Base-by-base conservation (phyloP, 768 basidiomycete species). In the Mycena rosella region DNA sequence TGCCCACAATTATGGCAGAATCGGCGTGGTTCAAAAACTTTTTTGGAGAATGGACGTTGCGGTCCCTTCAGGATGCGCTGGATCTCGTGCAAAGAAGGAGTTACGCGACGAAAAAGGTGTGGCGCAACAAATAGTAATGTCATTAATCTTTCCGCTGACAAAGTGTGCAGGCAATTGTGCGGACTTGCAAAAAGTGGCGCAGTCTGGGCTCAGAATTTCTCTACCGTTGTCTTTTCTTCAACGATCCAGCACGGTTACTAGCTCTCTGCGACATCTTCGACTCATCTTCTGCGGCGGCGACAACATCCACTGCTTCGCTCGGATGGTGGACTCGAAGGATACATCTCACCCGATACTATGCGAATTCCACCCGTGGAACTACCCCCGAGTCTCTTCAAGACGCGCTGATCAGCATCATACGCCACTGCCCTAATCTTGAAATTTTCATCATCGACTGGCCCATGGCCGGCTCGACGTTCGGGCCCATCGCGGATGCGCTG, bases 321-420 rank as follows among this genome's bases (percentile, higher is more conserved):
- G 91, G 91, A 6, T 91, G 90, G 89, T 91, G 89, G 87, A 86
- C 90, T 0, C 84, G 84, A 36, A 84, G 91, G n/a, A 79, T 94
- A n/a, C 92, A 94, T 60, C 80, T 93, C 30, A 83, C 86, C 2
- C 85, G 87, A 11, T 87, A 85, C 75, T 81, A 83, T 61, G 74
- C 77, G 9, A 69, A 71, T 17, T 74, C 73, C 32, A 79, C 79
- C 8, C 81, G 77, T 11, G 81, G 78, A 7, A 76, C 81, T 2
- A 82, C 84, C 8, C 79, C 86, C 72, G 79, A 84, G 13, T 82
- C 87, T 34, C 79, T 89, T 29, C 85, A 89, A 72, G 79, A 80
- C 27, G 84, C 88, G 0, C 81, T 94, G 24, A 78, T 87, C 11
- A 82, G 86, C 29, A 83, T 93, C 62, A 85, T 93, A 34, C 78